Evolutionary conservation across 2,329 filamentous ascomycete species (phyloP).

Genomic region (Dothistroma septosporum): DNA sequence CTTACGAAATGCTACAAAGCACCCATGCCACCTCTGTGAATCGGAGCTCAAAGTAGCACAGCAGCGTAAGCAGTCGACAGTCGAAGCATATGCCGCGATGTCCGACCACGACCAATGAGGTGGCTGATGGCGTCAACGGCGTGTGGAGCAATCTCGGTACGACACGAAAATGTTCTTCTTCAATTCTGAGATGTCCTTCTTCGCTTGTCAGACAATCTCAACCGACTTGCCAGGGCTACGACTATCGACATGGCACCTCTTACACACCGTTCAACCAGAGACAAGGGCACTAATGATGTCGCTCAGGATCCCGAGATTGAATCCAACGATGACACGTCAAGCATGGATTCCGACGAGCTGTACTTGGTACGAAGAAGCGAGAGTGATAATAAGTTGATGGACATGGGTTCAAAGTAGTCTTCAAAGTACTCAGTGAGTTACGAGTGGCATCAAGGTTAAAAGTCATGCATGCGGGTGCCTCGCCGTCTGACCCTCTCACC

Average conservation of each 20-base stretch:
- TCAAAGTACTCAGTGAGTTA: slow-evolving; percentile 31
- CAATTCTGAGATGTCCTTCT: neutral
- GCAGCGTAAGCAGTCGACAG: neutral
- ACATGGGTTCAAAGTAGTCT: slow-evolving; percentile 13
- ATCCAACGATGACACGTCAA: slow-evolving; percentile 29
- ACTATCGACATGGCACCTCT: slow-evolving; percentile 10
- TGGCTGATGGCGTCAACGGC: neutral
- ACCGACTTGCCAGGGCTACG: neutral
- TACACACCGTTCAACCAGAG: slow-evolving; percentile 9
- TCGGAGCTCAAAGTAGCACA: neutral
- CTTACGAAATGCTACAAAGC: no score
- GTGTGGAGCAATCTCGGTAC: neutral
- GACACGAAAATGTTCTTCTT: neutral
- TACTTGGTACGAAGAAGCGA: slow-evolving; percentile 35
- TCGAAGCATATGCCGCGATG: neutral
- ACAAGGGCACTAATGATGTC: slow-evolving; percentile 16
- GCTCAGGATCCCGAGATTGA: slow-evolving; percentile 34
- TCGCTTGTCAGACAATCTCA: neutral
- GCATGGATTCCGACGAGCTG: slow-evolving; percentile 36
- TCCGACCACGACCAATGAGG: neutral
- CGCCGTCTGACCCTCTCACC: slow-evolving; percentile 19
- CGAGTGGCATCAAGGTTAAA: slow-evolving; percentile 27
- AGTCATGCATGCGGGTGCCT: slow-evolving; percentile 39
- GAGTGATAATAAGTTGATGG: slow-evolving; percentile 16
- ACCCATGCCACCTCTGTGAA: neutral